Percentiles rank a stretch among this genome's conserved stretches.
phyloP scores from a whole-genome alignment of 2,329 filamentous ascomycete species.

The Fusarium foetens region DNA sequence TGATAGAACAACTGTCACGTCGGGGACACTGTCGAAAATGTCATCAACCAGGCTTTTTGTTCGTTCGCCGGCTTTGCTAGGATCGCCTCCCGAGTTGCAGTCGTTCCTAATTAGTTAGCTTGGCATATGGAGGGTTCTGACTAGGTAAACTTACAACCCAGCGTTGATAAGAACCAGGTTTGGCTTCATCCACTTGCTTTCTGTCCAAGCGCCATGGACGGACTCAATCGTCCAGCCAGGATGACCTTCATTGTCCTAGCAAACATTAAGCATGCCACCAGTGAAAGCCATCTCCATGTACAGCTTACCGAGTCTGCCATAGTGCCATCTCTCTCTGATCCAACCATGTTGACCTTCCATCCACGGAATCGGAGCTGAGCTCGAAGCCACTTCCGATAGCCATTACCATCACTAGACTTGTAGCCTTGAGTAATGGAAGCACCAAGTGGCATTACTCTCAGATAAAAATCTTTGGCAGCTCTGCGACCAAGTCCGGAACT shows the following conservation, averaged over 20 bases:
- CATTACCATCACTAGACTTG: not conserved
- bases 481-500: not conserved
- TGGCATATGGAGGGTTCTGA: accelerated
- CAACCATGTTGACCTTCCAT: conserved; percentile 3
- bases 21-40: not conserved
- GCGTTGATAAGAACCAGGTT: not conserved
- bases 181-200: not conserved
- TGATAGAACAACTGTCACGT: not conserved
- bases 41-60: not conserved
- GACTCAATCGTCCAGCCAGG: not conserved
- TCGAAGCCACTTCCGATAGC: not conserved
- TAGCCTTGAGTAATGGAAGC: not conserved
- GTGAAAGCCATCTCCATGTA: not conserved
- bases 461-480: conserved; percentile 2
- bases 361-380: not conserved
- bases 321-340: not conserved
- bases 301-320: not conserved
- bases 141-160: not conserved
- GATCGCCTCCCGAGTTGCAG: not conserved
- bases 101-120: not conserved
- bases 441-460: conserved; percentile 2
- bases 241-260: not conserved
- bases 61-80: not conserved
- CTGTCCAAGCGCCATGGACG: not conserved
- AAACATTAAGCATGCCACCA: no score